These are phyloP conservation scores for Cladophialophora bantiana DNA, from an alignment of 2,329 filamentous ascomycete species.

Conservation along the genomic window DNA sequence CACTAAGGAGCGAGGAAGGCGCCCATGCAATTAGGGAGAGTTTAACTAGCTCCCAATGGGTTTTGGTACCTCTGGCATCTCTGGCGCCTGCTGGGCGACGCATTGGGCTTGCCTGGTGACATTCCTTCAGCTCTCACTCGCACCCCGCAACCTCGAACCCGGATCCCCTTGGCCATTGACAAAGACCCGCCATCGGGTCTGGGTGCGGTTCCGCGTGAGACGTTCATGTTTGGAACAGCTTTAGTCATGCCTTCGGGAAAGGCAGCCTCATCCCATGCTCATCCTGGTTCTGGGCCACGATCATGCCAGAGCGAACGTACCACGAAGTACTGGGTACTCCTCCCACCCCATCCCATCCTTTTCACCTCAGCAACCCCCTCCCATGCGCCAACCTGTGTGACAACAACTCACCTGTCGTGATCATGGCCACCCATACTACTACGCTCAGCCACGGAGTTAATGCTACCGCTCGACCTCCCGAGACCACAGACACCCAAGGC, in stretches of 20 bases:
- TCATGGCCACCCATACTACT: slow-evolving; percentile 23
- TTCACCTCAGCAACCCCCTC: background rate
- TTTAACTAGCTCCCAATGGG: background rate
- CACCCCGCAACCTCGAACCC: slow-evolving; percentile 2
- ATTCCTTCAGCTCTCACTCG: background rate
- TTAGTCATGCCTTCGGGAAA: background rate
- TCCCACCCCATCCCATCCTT: background rate
- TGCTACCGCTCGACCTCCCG: slow-evolving; percentile 16
- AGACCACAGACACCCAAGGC: slow-evolving; percentile 21
- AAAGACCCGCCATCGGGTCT: background rate
- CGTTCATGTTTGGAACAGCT: background rate
- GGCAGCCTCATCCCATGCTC: background rate
- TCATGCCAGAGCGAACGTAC: background rate
- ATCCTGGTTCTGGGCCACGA: background rate
- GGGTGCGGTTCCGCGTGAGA: slow-evolving; percentile 4
- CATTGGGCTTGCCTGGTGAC: background rate
- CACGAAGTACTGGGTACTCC: background rate
- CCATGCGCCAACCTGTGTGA: background rate
- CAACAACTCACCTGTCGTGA: background rate
- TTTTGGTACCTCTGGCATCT: no score
- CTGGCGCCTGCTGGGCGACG: no score
- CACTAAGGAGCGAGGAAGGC: background rate
- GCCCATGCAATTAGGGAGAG: background rate
- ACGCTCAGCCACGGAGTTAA: slow-evolving; percentile 2
- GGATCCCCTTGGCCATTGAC: background rate